These are phyloP conservation scores for Inonotus hispidus DNA, from an alignment of 1,284 basidiomycete species.

Conservation along the genomic window DNA sequence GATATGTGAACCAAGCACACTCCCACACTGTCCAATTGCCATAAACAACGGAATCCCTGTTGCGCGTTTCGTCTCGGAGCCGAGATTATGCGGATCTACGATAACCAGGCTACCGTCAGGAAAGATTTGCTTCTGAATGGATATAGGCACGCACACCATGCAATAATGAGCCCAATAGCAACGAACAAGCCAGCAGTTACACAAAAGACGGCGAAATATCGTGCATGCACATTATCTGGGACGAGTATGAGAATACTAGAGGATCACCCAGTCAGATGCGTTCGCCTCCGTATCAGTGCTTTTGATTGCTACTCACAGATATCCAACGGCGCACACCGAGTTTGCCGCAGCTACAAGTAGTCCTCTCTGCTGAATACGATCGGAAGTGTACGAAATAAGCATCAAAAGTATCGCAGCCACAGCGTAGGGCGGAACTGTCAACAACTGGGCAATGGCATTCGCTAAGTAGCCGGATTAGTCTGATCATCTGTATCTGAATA, in stretches of 20 bases:
- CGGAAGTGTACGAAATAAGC: slow-evolving; percentile 61
- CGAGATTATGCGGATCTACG: slow-evolving; percentile 68
- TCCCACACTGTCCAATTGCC: slow-evolving; percentile 71
- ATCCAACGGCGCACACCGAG: slow-evolving; percentile 55
- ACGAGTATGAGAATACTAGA: slow-evolving; percentile 42
- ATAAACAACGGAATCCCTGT: slow-evolving; percentile 71
- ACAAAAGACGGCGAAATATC: slow-evolving; percentile 67
- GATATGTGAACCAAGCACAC: slow-evolving; percentile 65
- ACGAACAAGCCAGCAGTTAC: slow-evolving; percentile 67
- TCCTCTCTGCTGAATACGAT: slow-evolving; percentile 69
- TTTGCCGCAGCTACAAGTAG: slow-evolving; percentile 46
- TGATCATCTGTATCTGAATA: not conserved
- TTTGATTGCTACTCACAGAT: slow-evolving; percentile 41
- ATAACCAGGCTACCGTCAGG: not conserved
- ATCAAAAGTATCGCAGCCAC: slow-evolving; percentile 65
- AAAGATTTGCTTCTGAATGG: slow-evolving; percentile 2
- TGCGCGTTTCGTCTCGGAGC: slow-evolving; percentile 73
- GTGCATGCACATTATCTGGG: slow-evolving; percentile 40
- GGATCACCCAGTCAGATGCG: not conserved
- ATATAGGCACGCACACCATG: slow-evolving; percentile 55
- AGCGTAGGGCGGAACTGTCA: slow-evolving; percentile 81
- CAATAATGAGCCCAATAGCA: slow-evolving; percentile 58
- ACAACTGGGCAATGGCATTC: slow-evolving; percentile 52
- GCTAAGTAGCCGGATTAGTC: slow-evolving; percentile 28
- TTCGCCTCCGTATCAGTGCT: not conserved